These are phyloP conservation scores for Globisporangium alternatum DNA, from an alignment of 352 stramenopile genomes.

Conservation along the genomic window DNA sequence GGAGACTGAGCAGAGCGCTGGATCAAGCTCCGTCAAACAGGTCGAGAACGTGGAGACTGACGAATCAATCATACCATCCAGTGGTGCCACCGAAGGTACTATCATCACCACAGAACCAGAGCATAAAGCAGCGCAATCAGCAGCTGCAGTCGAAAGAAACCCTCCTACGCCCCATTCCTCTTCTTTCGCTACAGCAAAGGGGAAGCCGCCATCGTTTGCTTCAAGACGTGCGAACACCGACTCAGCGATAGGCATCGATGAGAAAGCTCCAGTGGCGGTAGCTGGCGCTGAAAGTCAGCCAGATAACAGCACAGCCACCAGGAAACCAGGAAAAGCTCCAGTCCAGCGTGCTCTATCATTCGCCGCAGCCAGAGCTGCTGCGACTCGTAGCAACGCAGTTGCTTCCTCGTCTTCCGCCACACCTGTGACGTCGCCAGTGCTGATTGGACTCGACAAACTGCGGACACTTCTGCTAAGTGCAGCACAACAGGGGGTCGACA, in stretches of 20 bases:
- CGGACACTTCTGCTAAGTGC: constrained; percentile 45
- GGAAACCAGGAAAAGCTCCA: constrained; percentile 6
- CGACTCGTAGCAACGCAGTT: neutral
- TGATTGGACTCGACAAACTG: constrained; percentile 33
- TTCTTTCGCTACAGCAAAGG: constrained; percentile 21
- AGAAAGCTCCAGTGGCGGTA: neutral
- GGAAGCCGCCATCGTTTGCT: constrained; percentile 13
- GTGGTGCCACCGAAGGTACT: neutral
- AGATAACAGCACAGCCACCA: constrained; percentile 7
- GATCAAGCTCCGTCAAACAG: neutral
- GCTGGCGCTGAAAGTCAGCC: neutral
- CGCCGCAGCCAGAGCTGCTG: constrained; percentile 23
- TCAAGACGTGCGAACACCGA: constrained; percentile 24
- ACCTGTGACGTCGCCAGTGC: constrained; percentile 1
- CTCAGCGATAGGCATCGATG: constrained; percentile 5
- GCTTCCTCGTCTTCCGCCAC: neutral
- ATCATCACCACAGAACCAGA: neutral
- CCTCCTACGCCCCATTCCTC: constrained; percentile 13
- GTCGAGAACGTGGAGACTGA: neutral
- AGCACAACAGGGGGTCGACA: constrained; percentile 39
- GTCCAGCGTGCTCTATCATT: constrained; percentile 26
- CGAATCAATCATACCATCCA: too few relatives aligned
- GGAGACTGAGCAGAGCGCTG: neutral
- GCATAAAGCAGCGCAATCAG: neutral
- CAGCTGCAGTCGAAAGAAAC: constrained; percentile 1